A percentile compares a stretch with the other conserved stretches of the same genome.
Evolutionary conservation across 257 asterid genomes (phyloP).

Genomic region (Solanum neorickii): DNA sequence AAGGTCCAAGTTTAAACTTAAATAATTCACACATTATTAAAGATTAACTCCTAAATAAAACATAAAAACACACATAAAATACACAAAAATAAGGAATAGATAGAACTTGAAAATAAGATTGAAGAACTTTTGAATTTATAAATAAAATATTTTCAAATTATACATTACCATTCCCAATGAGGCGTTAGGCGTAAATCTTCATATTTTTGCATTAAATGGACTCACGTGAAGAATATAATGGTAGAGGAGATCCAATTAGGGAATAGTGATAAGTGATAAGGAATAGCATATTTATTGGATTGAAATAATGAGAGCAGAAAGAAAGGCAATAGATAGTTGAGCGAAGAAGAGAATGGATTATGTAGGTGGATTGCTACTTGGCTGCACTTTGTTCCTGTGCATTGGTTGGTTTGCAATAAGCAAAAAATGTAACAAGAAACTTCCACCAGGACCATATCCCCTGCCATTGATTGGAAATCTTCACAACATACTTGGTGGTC

Average conservation of each 20-base stretch:
- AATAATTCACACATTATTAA: no score
- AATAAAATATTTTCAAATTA: no score
- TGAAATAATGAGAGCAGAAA: no score
- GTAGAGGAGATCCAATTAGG: no score
- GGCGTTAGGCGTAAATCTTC: background rate
- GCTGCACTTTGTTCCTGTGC: background rate
- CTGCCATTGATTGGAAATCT: conserved; percentile 5
- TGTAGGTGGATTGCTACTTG: conserved; percentile 31
- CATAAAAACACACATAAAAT: no score
- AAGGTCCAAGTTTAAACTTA: no score
- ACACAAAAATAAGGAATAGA: no score
- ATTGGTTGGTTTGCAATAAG: background rate
- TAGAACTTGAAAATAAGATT: no score
- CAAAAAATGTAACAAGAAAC: background rate
- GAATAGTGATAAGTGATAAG: no score
- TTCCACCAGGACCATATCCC: conserved; percentile 6
- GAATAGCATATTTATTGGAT: no score
- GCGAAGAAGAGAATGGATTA: conserved; percentile 5
- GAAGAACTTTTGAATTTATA: no score
- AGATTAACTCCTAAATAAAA: no score
- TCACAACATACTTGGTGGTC: conserved; percentile 7
- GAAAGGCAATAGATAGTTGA: background rate
- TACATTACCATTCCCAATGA: background rate
- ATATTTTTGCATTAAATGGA: background rate
- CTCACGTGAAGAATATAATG: background rate